Base-by-base conservation (phyloP, 164 flowering plant species). In the Annona cherimola region DNA sequence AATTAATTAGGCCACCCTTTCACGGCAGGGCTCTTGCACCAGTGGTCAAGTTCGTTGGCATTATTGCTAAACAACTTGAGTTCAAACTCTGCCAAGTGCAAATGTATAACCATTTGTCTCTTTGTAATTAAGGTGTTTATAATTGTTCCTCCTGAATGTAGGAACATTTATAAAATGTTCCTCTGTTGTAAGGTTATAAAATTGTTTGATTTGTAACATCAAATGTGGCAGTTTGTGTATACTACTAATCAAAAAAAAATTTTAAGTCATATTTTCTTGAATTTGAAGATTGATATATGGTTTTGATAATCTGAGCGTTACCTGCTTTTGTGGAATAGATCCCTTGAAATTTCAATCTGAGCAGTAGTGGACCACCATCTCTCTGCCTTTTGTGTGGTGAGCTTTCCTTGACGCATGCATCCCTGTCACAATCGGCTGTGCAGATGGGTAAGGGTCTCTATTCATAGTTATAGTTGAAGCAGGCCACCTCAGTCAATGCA, bases 381-480 rank as follows among this genome's bases (percentile, higher is more conserved):
- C 14, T 40, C 26, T 14, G 14, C 20, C 18, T n/a, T 46, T 71
- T 72, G 40, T 65, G 74, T 72, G 74, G 74, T 42, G 8, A 40
- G 41, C 57, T 64, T 63, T 26, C 45, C 18, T 39, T 18, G 69
- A 18, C 50, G 18, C 16, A 26, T 65, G 50, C 40, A n/a, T n/a
- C n/a, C n/a, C 69, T 71, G 8, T 41, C 69, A n/a, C n/a, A n/a
- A 50, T 57, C 65, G 40, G 68, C 74, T 63, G 45, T 46, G 20
- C 19, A 45, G 68, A 71, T 50, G 68, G 61, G 61, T 67, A 71
- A 8, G 14, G 63, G 63, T 54, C 45, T 45, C 59, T 19, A 8
- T 63, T 70, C 63, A 45, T 50, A 72, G 62, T 72, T 72, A 20
- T 41, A 54, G 69, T 19, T 66, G 61, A 72, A 64, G 74, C n/a